Evolutionary conservation across 208 protist species (phyloP), one percentile per base, ranked within the genome.

Genomic region (Trypanosoma caninum): DNA sequence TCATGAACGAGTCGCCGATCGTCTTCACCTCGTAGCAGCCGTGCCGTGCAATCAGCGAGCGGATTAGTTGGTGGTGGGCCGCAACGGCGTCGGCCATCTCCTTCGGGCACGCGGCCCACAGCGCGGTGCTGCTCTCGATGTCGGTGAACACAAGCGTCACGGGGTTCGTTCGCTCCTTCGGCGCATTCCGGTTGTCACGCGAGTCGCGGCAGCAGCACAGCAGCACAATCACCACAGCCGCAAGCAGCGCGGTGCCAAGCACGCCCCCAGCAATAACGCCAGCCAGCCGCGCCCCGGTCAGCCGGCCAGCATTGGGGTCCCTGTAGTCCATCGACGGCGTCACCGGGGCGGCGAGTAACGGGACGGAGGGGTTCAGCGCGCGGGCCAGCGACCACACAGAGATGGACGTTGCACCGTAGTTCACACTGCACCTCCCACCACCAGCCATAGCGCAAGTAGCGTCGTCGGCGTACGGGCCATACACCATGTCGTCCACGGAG

Each of bases 11-110:
- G 76, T 93, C 86, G 25, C 86, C 86, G 28, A 90, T 75, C 59
- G 81, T 93, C 76, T 93, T 93, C 65, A 93, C 86, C 72, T 90
- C 83, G 68, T 93, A 93, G 67, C 80, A 83, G 56, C 65, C 62
- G 74, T 84, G 72, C 72, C 73, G 78, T 23, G 40, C 44, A 44
- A 90, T 88, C 38, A 78, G 58, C 41, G 61, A 14, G 28, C 87
- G 80, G 48, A 93, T 88, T 40, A 87, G 38, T 7, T 60, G 64
- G 79, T 93, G 76, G 74, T 93, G 82, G 50, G 72, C 51, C 31
- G 78, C 71, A 23, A 93, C 72, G 9, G 87, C 82, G 28, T 80
- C 74, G 5, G 69, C 38, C 86, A 93, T 93, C 56, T 59, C 53
- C 50, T 72, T 57, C 42, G 86, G 77, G 34, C 71, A 38, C 31